Evolutionary conservation across 805 yeast species (phyloP), one percentile per base, ranked within the genome.

Genomic region (Kazachstania viticola): DNA sequence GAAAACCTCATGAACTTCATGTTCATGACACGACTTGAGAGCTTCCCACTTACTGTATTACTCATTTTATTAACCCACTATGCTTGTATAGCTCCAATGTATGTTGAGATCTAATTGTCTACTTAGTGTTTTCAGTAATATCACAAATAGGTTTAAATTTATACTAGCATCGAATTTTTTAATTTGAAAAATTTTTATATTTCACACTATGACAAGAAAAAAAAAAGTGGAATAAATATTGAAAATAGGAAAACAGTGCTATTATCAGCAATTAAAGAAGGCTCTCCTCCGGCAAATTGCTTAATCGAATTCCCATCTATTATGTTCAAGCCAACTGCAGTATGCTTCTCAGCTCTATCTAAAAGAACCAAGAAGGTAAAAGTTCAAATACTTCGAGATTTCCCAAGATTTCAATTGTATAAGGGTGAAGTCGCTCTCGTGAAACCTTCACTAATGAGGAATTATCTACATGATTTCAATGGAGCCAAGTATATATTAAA

Each of bases 391-490:
- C 62, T 82, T 37, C 68, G 64, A 46, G 81, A 81, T 46, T 67
- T 73, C 48, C 71, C 74, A 19, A 67, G 67, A 11, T 56, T 77
- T 34, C 93, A 94, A 14, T 60, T 60, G 11, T 35, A 21, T 15
- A 62, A 60, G 38, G 95, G 95, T 22, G 79, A 85, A 59, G 66
- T 85, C 27, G 65, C 79, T 18, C 62, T 69, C 22, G 95, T 85
- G 14, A 67, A 73, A 39, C 85, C 94, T 19, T 80, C 84, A 15
- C 64, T 71, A 39, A 85, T 85, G 95, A 72, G 88, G 49, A 82
- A 81, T 58, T 71, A 61, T 44, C 66, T 85, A 35, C 83, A 83
- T 46, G 71, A 72, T 27, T 46, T 62, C 38, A 76, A 81, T 46
- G 80, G 83, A 27, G 95, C 95, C 3, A 68, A 72, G 14, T 85